Evolutionary conservation across 75 land plant genomes (phyloP), one percentile per base, ranked within the genome.

Genomic region (Cupressus sempervirens): DNA sequence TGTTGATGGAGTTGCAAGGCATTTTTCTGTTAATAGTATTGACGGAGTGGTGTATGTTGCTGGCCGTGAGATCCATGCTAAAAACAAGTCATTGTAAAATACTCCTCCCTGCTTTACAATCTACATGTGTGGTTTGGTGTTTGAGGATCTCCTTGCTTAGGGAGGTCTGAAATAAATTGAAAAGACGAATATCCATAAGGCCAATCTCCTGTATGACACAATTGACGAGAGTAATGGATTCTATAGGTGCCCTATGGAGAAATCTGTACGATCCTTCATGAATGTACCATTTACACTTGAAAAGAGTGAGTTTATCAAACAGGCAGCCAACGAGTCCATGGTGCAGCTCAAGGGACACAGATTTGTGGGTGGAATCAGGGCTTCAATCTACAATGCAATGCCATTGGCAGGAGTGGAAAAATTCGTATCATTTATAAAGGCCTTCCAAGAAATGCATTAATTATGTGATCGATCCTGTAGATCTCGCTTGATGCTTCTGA

Each of bases 331-430:
- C 65, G 93, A 94, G 88, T 88, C 91, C 30, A 96, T 98, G 99
- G 91, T 98, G 79, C 94, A 96, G 86, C 95, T 98, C 26, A 98
- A 98, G 91, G 99, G 99, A 23, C 99, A 98, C 84, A 84, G 99
- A 29, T 98, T 98, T 65, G 99, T 98, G 12, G 99, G 99, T 29
- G 99, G 99, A 3, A 89, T 98, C 72, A 87, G 99, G 50, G 99
- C 99, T 77, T 98, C 99, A 10, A 98, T 98, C 18, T 98, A 98
- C 88, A 98, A 98, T 85, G 99, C 99, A 1, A 98, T 98, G 99
- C 98, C 99, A 20, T 89, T 89, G 84, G 97, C 98, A 45, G 99
- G 99, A 0, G 98, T 96, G 29, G 94, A 98, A 88, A 98, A 96
- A 89, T 87, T 98, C 84, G 99, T 98, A 11, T 92, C 92, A 53